Evolutionary conservation across 768 basidiomycete species (phyloP), one percentile per base, ranked within the genome.

Genomic region (Lanmaoa pseudosensibilis): DNA sequence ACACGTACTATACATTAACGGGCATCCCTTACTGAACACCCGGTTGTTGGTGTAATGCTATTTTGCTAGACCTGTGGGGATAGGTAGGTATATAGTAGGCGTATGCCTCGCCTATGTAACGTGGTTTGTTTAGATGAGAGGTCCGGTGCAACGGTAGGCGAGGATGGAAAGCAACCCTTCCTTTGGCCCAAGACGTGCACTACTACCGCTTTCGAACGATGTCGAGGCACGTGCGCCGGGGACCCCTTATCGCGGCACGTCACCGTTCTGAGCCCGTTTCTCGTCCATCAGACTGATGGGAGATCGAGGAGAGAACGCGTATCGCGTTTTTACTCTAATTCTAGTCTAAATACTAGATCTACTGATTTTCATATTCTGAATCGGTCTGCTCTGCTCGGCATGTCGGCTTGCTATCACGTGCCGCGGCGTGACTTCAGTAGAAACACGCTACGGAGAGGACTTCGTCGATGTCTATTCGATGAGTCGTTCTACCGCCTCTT

Each of bases 21-120:
- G 87, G 30, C 83, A 86, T 69, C 83, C 89, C 49, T 70, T 93
- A 65, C 70, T 87, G 55, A 93, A 93, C 72, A 90, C 90, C 60
- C 81, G 85, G 66, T 67, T 92, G 67, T 67, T 88, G 67, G 67
- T 84, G 61, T 89, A 78, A 61, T 62, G 21, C 37, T n/a, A 56
- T 30, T 47, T 16, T 25, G 3, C 33, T 50, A 32, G 39, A 45
- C 5, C 4, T 23, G 23, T 16, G 9, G 23, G 13, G 6, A 27
- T 27, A 6, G 27, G 27, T 27, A 25, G 25, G 25, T 5, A 25
- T 25, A 25, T 27, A 27, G 27, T 27, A 27, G 27, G 27, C 27
- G 7, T 30, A 8, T 8, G 5, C 27, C 27, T 30, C 7, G 27
- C 27, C 27, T 30, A 9, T 30, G 27, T 30, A 30, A 30, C 27